Base-by-base conservation (phyloP, 306 rosid species). In the Cyclanthera cordifolia region DNA sequence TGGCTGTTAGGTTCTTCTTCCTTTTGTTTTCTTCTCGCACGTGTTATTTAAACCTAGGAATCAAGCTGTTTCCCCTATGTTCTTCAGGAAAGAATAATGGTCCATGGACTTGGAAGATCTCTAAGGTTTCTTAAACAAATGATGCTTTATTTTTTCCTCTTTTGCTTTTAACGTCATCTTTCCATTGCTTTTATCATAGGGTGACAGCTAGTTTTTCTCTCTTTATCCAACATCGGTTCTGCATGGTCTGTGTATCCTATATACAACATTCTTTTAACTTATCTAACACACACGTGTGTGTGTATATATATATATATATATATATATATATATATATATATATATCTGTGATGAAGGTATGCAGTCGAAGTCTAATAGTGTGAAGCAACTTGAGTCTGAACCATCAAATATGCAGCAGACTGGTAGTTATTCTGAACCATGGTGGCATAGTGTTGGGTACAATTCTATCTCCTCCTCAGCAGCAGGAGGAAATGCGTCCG, bases 391-490 rank as follows among this genome's bases (percentile, higher is more conserved):
- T 24, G 79, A 78, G 67, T 67, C 85, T 46, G 86, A 80, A 83
- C 80, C 80, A 52, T 93, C 80, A 69, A 59, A 84, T 24, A 80
- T 86, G 82, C 86, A 80, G 46, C 85, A 86, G 3, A 24, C 74
- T 39, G 28, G 68, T 76, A 84, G 78, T 79, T 90, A 77, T 76
- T 39, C 81, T 30, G 96, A 93, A 76, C 96, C 94, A 47, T 93
- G 99, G 99, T 93, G 96, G 95, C 96, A 86, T 39, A 85, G 75
- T 53, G 70, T 30, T 71, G 96, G 85, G 28, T 87, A 83, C 82
- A 85, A 83, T 74, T 81, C 84, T 45, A 66, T 79, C 52, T 68
- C 82, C 37, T 80, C 81, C 49, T 59, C 84, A 14, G 28, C 72
- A 75, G 65, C 83, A 4, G 86, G 77, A 69, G 76, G 85, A 21